These are phyloP conservation scores for Epichloe glyceriae DNA, from an alignment of 2,329 filamentous ascomycete species.

Conservation along the genomic window DNA sequence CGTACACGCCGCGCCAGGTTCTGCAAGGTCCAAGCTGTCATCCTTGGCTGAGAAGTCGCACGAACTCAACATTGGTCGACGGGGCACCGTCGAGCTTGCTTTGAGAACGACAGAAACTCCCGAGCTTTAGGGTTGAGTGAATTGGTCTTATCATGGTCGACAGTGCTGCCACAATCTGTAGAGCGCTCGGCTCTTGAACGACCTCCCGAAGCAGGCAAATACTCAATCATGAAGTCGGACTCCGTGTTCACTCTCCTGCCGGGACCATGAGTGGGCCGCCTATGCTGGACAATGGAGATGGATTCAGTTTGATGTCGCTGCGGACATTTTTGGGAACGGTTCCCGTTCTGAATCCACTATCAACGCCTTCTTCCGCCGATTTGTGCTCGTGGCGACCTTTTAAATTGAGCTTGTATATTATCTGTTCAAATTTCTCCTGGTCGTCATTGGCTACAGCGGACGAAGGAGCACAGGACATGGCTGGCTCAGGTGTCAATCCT, in stretches of 20 bases:
- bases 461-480: not conserved
- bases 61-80: not conserved
- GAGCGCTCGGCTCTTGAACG: not conserved
- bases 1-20: not conserved
- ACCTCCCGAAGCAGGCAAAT: not conserved
- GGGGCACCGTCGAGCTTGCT: not conserved
- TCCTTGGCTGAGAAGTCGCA: not conserved
- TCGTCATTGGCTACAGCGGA: not conserved
- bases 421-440: slow-evolving; percentile 13
- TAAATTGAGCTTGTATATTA: slow-evolving; percentile 16
- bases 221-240: slow-evolving; percentile 7
- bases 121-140: slow-evolving; percentile 10
- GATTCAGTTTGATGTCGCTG: not conserved
- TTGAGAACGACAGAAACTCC: slow-evolving; percentile 8
- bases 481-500: not conserved
- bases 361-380: not conserved
- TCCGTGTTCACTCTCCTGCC: slow-evolving; percentile 8
- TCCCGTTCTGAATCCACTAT: not conserved
- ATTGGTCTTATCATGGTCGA: not conserved
- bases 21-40: not conserved
- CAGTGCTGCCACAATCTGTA: not conserved
- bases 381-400: slow-evolving; percentile 1
- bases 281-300: not conserved
- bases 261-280: not conserved
- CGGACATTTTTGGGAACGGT: not conserved